phyloP scores from a whole-genome alignment of 176 grass and related monocot genomes.

The Tillandsia fasciculata region DNA sequence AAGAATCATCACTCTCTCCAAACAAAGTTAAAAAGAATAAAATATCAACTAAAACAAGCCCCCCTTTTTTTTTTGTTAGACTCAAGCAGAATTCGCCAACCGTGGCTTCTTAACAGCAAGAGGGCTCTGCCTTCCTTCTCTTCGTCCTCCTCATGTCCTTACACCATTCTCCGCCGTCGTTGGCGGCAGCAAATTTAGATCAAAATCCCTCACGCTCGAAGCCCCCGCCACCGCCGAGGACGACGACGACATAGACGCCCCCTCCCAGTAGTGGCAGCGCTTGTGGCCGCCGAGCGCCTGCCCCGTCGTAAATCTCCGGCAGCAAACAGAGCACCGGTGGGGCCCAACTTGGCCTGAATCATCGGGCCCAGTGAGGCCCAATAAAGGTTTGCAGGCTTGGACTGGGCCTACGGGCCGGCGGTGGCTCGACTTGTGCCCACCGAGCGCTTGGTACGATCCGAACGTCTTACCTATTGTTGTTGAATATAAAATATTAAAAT shows the following conservation, averaged over 20 bases:
- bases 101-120: slow-evolving; percentile 53
- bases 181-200: slow-evolving; percentile 53
- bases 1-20: too few relatives aligned
- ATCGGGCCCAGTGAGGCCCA: not conserved
- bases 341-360: slow-evolving; percentile 1
- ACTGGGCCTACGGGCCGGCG: slow-evolving; percentile 17
- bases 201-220: slow-evolving; percentile 34
- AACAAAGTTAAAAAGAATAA: slow-evolving; percentile 1
- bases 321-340: slow-evolving; percentile 58
- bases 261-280: slow-evolving; percentile 79
- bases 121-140: slow-evolving; percentile 71
- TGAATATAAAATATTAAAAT: too few relatives aligned
- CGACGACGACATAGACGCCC: slow-evolving; percentile 25
- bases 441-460: slow-evolving; percentile 63
- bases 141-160: slow-evolving; percentile 37
- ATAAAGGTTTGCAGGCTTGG: not conserved
- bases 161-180: slow-evolving; percentile 24
- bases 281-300: slow-evolving; percentile 90
- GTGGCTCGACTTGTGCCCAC: slow-evolving; percentile 87
- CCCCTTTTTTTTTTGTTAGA: not conserved
- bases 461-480: slow-evolving; percentile 33
- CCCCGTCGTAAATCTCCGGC: slow-evolving; percentile 47
- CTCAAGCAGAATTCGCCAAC: not conserved
- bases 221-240: slow-evolving; percentile 15
- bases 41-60: not conserved